Evolutionary conservation across 345 rosid genomes (phyloP), one percentile per base, ranked within the genome.

Genomic region (Abelmoschus esculentus): DNA sequence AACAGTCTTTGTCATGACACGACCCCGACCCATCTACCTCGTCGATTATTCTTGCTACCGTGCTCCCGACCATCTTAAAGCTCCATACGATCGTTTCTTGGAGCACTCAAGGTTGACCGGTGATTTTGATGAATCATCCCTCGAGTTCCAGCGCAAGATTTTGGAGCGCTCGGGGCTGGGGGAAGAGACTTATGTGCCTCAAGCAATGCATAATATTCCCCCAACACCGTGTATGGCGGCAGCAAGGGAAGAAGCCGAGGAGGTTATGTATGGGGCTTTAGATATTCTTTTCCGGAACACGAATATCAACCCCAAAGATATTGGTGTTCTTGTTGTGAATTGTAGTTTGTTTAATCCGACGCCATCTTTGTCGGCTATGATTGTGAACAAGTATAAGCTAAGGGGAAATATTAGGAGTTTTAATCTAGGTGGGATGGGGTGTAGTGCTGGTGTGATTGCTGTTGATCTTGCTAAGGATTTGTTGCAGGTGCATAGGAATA

Each of bases 291-390:
- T 89, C 38, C 70, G 70, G 26, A 83, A 78, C 62, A 83, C 87
- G 1, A 82, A 78, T 69, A 72, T 86, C 7, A 89, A 79, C 61
- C 84, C 89, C n/a, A 89, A 81, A 53, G 91, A 84, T 68, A 86
- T 89, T 56, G 88, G 95, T 29, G 75, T 89, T 75, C 88, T 89
- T 64, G 87, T 89, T 53, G 88, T 89, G 36, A 89, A 89, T 72
- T 89, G 89, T 76, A 86, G 95, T 75, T 74, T 83, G 80, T 89
- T 89, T 80, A 89, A 89, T 78, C 95, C 95, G 0, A 89, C 95
- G 4, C 91, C 95, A 6, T 89, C 95, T 0, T 56, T 89, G 42
- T 86, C 95, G 0, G 89, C 91, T 1, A 89, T 86, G 86, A 85
- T 86, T 32, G 83, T 89, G 59, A 89, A 85, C 7, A 86, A 74